Evolutionary conservation across 2,329 filamentous ascomycete genomes (phyloP).

Genomic region (Cladosporium sp.): DNA sequence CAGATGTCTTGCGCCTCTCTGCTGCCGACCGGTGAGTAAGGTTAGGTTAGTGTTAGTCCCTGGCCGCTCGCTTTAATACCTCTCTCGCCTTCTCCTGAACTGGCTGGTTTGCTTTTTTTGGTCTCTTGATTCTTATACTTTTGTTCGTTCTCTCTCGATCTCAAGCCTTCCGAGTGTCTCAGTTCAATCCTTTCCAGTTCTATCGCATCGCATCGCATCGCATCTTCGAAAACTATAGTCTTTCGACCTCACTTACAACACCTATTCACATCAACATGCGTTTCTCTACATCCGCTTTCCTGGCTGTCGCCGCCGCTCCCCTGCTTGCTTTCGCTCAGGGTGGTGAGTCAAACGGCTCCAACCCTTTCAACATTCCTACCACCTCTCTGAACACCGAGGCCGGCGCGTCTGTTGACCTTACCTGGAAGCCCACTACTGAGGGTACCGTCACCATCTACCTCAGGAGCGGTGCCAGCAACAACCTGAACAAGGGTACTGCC

Average conservation of each 20-base stretch:
- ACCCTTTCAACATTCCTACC: conserved; percentile 52
- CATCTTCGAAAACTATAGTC: neutral
- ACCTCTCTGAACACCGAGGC: conserved; percentile 49
- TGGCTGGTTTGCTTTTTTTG: neutral
- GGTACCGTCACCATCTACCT: conserved; percentile 56
- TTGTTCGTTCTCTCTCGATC: neutral
- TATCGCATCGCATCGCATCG: neutral
- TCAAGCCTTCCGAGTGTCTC: conserved; percentile 11
- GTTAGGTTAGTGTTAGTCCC: neutral
- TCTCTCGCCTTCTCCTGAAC: conserved; percentile 3
- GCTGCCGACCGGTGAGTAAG: conserved; percentile 9
- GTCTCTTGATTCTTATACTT: conserved; percentile 1
- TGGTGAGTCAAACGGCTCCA: conserved; percentile 33
- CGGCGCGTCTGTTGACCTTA: conserved; percentile 49
- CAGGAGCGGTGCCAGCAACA: conserved; percentile 43
- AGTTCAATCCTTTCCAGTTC: neutral
- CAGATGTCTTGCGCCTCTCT: conserved; percentile 13
- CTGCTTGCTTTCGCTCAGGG: conserved; percentile 43
- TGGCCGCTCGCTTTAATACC: conserved; percentile 14
- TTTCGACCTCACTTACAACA: neutral
- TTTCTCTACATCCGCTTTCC: conserved; percentile 45
- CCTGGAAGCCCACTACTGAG: conserved; percentile 53
- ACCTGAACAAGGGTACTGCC: conserved; percentile 37
- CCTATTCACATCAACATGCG: conserved; percentile 42
- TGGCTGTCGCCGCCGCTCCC: conserved; percentile 50